phyloP scores from a whole-genome alignment of 108 stramenopile species.

The Fragilaria radians region DNA sequence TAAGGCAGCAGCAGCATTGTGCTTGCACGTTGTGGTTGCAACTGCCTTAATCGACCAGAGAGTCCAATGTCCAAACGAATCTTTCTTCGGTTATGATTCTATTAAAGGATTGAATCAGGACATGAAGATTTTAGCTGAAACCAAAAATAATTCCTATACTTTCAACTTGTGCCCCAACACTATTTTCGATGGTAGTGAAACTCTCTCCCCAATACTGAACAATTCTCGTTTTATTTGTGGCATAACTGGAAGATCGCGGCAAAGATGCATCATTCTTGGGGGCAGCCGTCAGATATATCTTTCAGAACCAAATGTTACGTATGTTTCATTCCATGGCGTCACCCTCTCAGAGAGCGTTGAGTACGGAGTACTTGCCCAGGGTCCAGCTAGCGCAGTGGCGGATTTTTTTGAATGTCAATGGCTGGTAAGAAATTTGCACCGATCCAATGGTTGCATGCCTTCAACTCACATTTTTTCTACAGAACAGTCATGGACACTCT shows the following conservation, averaged over 20 bases:
- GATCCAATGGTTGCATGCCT: not conserved
- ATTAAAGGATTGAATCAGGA: not conserved
- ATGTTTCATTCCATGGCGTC: not conserved
- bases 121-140: not conserved
- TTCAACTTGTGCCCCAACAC: not conserved
- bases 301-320: not conserved
- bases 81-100: not conserved
- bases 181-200: not conserved
- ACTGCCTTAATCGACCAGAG: too few relatives aligned
- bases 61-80: too few relatives aligned
- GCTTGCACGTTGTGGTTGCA: too few relatives aligned
- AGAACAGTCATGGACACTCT: not conserved
- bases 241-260: not conserved
- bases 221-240: not conserved
- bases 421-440: not conserved
- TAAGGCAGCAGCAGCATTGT: too few relatives aligned
- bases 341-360: not conserved
- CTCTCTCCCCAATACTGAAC: not conserved
- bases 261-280: not conserved
- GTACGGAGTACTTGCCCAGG: not conserved
- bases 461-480: not conserved
- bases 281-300: not conserved
- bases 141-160: not conserved
- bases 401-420: not conserved
- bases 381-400: not conserved